phyloP scores from a whole-genome alignment of 768 basidiomycete genomes.

The Rhodotorula kratochvilovae region DNA sequence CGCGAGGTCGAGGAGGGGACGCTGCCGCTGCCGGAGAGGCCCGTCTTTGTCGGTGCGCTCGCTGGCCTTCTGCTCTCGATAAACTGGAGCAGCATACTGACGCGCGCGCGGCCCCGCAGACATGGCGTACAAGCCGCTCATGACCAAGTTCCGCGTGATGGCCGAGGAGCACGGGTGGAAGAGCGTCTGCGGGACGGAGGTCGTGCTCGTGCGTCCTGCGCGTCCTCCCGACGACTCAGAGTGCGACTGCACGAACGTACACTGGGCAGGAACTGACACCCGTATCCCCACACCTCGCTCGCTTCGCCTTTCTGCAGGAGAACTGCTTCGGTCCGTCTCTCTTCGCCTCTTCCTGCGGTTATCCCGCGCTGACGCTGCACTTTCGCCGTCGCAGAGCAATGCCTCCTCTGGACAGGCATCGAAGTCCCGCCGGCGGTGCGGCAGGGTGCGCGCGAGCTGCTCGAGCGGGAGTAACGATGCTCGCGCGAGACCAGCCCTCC shows the following conservation, averaged over 20 bases:
- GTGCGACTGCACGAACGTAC: no score
- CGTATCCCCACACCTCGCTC: no score
- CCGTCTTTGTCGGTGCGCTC: constrained; percentile 3
- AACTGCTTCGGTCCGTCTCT: neutral
- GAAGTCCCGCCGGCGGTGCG: neutral
- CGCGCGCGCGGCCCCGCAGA: neutral
- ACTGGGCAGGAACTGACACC: neutral
- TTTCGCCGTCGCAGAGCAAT: neutral
- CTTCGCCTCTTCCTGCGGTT: no score
- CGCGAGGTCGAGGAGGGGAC: neutral
- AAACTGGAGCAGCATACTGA: accelerated
- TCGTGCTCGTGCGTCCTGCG: neutral
- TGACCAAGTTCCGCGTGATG: neutral
- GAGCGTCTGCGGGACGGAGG: neutral
- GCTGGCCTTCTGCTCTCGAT: no score
- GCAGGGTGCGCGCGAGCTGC: neutral
- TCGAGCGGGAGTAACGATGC: neutral
- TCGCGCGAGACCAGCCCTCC: neutral
- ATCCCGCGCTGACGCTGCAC: neutral
- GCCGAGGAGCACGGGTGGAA: neutral
- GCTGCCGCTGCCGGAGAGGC: neutral
- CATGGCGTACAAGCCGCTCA: constrained; percentile 14
- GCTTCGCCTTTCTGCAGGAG: neutral
- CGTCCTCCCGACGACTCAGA: no score
- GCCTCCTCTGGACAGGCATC: neutral